A percentile compares a stretch with the other conserved stretches of the same genome.
phyloP scores from a whole-genome alignment of 371 early-diverging fungal genomes.

The Nematocida minor region DNA sequence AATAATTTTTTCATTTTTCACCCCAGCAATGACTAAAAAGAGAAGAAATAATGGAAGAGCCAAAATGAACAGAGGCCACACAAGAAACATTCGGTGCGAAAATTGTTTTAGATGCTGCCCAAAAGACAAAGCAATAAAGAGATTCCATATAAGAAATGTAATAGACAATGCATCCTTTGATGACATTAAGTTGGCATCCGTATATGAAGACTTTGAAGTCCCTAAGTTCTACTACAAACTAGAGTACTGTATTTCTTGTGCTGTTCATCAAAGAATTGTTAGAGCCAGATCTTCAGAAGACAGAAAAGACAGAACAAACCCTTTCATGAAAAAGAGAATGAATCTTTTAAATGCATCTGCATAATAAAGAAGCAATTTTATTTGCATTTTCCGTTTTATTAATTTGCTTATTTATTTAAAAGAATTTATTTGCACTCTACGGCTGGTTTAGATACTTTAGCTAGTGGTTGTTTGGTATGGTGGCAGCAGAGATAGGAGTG shows the following conservation, averaged over 20 bases:
- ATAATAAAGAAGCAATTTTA: constrained; percentile 9
- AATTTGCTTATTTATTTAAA: too few relatives aligned
- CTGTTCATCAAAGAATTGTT: constrained; percentile 89
- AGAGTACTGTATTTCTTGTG: constrained; percentile 93
- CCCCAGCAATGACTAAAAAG: constrained; percentile 67
- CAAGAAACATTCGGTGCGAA: constrained; percentile 85
- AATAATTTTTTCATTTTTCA: constrained; percentile 37
- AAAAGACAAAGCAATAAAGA: constrained; percentile 98
- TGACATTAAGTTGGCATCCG: constrained; percentile 86
- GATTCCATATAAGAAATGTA: constrained; percentile 90
- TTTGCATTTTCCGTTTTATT: not conserved
- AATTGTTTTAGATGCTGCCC: constrained; percentile 93
- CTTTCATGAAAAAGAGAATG: constrained; percentile 61
- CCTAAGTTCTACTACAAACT: constrained; percentile 94
- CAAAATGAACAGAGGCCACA: constrained; percentile 95
- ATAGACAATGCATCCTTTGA: constrained; percentile 90
- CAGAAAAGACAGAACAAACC: constrained; percentile 84
- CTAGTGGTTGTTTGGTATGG: too few relatives aligned
- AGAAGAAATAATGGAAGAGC: constrained; percentile 95
- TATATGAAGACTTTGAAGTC: constrained; percentile 82
- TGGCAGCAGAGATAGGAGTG: too few relatives aligned
- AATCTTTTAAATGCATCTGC: constrained; percentile 21
- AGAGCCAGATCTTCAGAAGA: constrained; percentile 81
- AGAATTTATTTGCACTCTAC: too few relatives aligned
- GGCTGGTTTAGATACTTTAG: too few relatives aligned